A percentile compares a stretch with the other conserved stretches of the same genome.
Conservation (phyloP, 352 stramenopile genomes). For the Phytopythium delawarense region DNA sequence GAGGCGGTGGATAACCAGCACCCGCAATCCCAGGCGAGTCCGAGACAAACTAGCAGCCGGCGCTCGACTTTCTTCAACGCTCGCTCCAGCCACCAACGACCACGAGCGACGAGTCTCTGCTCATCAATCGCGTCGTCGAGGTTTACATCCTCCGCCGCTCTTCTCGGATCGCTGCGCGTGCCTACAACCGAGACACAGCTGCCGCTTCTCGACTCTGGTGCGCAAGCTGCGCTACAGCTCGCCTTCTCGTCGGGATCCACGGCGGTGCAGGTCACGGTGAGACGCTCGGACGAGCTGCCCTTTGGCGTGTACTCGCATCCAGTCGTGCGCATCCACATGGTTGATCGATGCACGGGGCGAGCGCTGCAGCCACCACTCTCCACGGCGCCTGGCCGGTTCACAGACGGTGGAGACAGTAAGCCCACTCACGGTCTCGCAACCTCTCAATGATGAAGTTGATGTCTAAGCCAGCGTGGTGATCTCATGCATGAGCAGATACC, state of each 20-base stretch:
- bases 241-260: neutral
- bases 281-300: constrained; percentile 47
- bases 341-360: constrained; percentile 48
- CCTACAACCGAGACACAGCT: constrained; percentile 23
- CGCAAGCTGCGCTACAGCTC: neutral
- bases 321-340: constrained; percentile 38
- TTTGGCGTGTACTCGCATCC: constrained; percentile 40
- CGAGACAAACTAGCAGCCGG: neutral
- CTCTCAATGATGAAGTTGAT: neutral
- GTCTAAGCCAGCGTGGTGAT: neutral
- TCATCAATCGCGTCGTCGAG: neutral
- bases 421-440: neutral
- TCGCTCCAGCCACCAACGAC: neutral
- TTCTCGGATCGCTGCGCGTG: constrained; percentile 24
- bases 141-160: constrained; percentile 18
- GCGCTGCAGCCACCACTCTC: constrained; percentile 25
- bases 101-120: constrained; percentile 1
- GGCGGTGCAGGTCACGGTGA: constrained; percentile 29
- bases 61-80: neutral
- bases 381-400: constrained; percentile 1
- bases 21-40: neutral
- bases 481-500: constrained; percentile 17
- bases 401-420: neutral
- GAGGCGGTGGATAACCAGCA: neutral
- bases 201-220: constrained; percentile 8